A percentile compares a stretch with the other conserved stretches of the same genome.
phyloP scores from a whole-genome alignment of 2,329 filamentous ascomycete genomes.

The Leptodontidium sp. region DNA sequence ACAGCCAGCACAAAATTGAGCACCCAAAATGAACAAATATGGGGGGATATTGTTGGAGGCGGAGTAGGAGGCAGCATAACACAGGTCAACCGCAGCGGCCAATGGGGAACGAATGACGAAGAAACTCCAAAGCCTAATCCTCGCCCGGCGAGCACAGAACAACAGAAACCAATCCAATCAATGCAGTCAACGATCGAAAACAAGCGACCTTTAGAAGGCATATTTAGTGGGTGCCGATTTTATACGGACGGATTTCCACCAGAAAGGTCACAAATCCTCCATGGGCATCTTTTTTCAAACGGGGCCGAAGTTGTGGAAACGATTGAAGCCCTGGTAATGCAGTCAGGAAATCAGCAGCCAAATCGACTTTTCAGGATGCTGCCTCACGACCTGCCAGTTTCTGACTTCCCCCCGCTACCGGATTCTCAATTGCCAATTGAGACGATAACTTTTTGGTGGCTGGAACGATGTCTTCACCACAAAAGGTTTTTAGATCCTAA shows the following conservation, averaged over 20 bases:
- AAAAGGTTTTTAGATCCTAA: conserved; percentile 75
- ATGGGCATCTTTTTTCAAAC: conserved; percentile 47
- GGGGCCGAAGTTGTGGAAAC: conserved; percentile 44
- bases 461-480: conserved; percentile 85
- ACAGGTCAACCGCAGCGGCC: conserved; percentile 43
- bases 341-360: conserved; percentile 16
- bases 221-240: conserved; percentile 54
- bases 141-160: not conserved
- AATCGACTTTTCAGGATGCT: conserved; percentile 50
- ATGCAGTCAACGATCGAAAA: conserved; percentile 31
- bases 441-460: conserved; percentile 87
- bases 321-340: conserved; percentile 32
- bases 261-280: conserved; percentile 49
- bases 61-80: conserved; percentile 51
- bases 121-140: not conserved
- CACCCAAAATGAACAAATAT: conserved; percentile 83
- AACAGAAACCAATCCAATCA: not conserved
- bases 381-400: conserved; percentile 52
- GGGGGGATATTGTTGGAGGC: conserved; percentile 82
- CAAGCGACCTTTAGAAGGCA: conserved; percentile 41
- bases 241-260: conserved; percentile 53
- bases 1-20: conserved; percentile 86
- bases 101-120: conserved; percentile 39
- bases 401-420: conserved; percentile 45
- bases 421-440: conserved; percentile 51